Base-by-base conservation (phyloP, 2,329 filamentous ascomycete species). In the Colletotrichum coccodes region DNA sequence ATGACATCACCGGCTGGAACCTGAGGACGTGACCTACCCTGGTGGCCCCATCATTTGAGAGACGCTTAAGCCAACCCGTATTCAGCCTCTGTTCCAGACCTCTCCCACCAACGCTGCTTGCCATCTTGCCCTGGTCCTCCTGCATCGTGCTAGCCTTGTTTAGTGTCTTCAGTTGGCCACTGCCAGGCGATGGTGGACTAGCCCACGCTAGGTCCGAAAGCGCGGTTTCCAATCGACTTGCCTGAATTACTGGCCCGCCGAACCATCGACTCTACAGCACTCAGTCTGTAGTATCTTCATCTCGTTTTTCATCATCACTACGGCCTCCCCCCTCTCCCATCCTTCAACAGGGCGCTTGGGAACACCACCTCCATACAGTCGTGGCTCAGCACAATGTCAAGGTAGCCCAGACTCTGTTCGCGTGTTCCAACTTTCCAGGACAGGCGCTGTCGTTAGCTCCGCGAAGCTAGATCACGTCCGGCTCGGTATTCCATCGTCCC, bases 1-100 rank as follows among this genome's bases (percentile, higher is more conserved):
- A 56, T 59, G 60, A 69, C 66, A 69, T 69, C 66, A 69, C 56
- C 50, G 49, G 30, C 53, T n/a, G 32, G 60, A 18, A 68, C 36
- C 23, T 30, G 12, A 18, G 54, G 38, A 53, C 60, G 38, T 23
- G 36, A 63, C 50, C 28, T 30, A 36, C 23, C 40, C 53, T 47
- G 32, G 56, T 47, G 63, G 60, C 30, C 28, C 11, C 12, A 11
- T 64, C 38, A 46, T 50, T 57, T n/a, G 60, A 52, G 60, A 64
- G 58, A 44, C 12, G 56, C 56, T 38, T 30, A 44, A 52, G 44
- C 64, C 49, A 44, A 36, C 60, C 60, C 38, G 47, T 47, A 59
- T 68, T 34, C 54, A 54, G 50, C 54, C n/a, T 49, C 14, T 28
- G 34, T 42, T 38, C 32, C 26, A 54, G 34, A 23, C 58, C 50